These are phyloP conservation scores for Coprinellus micaceus DNA, from an alignment of 768 basidiomycete genomes.

Conservation along the genomic window DNA sequence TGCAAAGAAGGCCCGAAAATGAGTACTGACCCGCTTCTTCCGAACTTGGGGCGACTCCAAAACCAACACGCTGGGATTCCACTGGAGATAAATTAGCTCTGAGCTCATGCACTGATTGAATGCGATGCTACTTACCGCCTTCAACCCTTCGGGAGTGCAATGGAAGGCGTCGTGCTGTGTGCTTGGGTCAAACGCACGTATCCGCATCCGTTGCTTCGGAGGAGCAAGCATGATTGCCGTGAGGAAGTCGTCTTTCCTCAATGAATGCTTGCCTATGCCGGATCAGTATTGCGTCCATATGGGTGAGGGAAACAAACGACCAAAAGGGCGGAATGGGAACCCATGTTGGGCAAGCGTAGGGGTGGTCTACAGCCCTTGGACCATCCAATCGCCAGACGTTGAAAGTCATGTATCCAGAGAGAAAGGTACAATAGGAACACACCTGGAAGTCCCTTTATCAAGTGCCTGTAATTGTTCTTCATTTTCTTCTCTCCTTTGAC, in stretches of 20 bases:
- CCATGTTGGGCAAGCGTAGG: neutral
- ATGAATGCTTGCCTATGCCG: slow-evolving; percentile 65
- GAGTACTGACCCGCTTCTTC: slow-evolving; percentile 63
- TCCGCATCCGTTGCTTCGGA: slow-evolving; percentile 64
- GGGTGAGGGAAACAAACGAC: neutral
- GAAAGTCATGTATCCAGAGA: too few species aligned
- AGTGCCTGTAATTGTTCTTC: slow-evolving; percentile 73
- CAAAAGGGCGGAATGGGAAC: neutral
- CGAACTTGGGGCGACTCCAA: slow-evolving; percentile 71
- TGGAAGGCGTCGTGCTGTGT: slow-evolving; percentile 73
- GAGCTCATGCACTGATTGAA: slow-evolving; percentile 8
- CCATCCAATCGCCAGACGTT: too few species aligned
- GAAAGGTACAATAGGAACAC: too few species aligned
- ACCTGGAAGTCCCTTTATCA: slow-evolving; percentile 75
- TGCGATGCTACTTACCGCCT: slow-evolving; percentile 54
- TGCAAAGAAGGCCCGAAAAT: too few species aligned
- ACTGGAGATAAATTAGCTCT: slow-evolving; percentile 36
- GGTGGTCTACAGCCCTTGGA: neutral
- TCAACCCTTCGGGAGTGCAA: slow-evolving; percentile 67
- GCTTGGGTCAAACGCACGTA: slow-evolving; percentile 57
- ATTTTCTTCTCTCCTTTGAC: slow-evolving; percentile 66
- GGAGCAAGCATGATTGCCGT: slow-evolving; percentile 62
- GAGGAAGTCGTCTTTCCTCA: slow-evolving; percentile 76
- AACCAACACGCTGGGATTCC: slow-evolving; percentile 61
- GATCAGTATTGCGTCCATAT: slow-evolving; percentile 4